phyloP scores from a whole-genome alignment of 2,329 filamentous ascomycete genomes.

The Tolypocladium inflatum region DNA sequence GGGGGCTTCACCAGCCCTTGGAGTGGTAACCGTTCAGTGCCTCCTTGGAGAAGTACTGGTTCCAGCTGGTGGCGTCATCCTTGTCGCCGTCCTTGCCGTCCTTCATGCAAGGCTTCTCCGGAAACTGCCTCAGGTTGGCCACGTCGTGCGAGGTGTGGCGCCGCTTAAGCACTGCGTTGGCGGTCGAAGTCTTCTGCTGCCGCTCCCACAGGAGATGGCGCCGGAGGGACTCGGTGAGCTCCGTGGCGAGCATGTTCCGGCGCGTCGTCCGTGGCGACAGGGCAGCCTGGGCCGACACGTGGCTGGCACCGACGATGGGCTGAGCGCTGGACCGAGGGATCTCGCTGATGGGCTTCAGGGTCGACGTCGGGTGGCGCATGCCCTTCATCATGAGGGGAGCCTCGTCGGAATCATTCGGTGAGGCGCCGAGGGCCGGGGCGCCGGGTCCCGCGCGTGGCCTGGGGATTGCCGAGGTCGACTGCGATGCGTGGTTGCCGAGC shows the following conservation, averaged over 20 bases:
- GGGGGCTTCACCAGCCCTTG: conserved; percentile 28
- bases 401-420: conserved; percentile 52
- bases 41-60: conserved; percentile 77
- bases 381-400: conserved; percentile 57
- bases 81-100: conserved; percentile 48
- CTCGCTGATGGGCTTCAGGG: conserved; percentile 47
- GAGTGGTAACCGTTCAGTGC: conserved; percentile 42
- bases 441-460: conserved; percentile 43
- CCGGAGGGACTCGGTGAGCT: conserved; percentile 86
- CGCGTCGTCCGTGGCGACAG: conserved; percentile 87
- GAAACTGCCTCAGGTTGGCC: conserved; percentile 76
- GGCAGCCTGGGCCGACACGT: conserved; percentile 56
- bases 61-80: conserved; percentile 65
- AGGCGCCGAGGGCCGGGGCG: conserved; percentile 33
- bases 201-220: conserved; percentile 92
- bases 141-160: conserved; percentile 87
- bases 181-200: conserved; percentile 84
- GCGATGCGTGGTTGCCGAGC: conserved; percentile 58
- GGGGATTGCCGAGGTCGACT: conserved; percentile 61
- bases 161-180: conserved; percentile 80
- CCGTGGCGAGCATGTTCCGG: conserved; percentile 89
- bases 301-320: conserved; percentile 68
- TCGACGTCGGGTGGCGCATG: conserved; percentile 29
- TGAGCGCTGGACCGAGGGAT: conserved; percentile 59
- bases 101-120: conserved; percentile 54